A percentile compares a stretch with the other conserved stretches of the same genome.
These are phyloP conservation scores for Mortierella sp. DNA, from an alignment of 371 early-diverging fungal species.

Conservation along the genomic window DNA sequence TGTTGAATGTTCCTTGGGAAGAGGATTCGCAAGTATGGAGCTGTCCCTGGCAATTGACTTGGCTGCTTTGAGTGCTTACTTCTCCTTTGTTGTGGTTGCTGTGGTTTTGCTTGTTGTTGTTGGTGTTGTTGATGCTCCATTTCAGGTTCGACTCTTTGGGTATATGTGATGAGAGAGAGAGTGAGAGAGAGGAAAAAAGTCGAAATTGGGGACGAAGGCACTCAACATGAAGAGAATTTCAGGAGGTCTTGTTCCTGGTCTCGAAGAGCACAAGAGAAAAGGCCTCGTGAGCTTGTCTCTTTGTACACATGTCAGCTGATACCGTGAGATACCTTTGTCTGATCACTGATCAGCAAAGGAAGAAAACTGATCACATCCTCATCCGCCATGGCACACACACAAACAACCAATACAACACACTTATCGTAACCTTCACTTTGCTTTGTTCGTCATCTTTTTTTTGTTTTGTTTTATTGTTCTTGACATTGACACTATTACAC, in stretches of 20 bases:
- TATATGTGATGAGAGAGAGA: not conserved
- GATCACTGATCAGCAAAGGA: not conserved
- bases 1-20: conserved; percentile 52
- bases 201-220: not conserved
- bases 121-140: conserved; percentile 24
- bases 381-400: not conserved
- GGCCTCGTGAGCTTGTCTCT: no score
- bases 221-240: not conserved
- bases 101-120: conserved; percentile 2
- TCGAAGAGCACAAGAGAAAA: not conserved
- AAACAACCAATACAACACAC: not conserved
- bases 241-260: not conserved
- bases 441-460: not conserved
- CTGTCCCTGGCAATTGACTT: conserved; percentile 27
- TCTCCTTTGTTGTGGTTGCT: conserved; percentile 28
- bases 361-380: not conserved
- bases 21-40: conserved; percentile 53
- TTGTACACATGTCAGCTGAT: not conserved
- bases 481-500: not conserved
- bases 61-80: conserved; percentile 24
- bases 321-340: not conserved
- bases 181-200: not conserved
- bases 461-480: not conserved
- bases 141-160: not conserved
- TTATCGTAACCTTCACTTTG: not conserved